Evolutionary conservation across 1,139 yeast genomes (phyloP).

Genomic region (Magnusiomyces ingens): DNA sequence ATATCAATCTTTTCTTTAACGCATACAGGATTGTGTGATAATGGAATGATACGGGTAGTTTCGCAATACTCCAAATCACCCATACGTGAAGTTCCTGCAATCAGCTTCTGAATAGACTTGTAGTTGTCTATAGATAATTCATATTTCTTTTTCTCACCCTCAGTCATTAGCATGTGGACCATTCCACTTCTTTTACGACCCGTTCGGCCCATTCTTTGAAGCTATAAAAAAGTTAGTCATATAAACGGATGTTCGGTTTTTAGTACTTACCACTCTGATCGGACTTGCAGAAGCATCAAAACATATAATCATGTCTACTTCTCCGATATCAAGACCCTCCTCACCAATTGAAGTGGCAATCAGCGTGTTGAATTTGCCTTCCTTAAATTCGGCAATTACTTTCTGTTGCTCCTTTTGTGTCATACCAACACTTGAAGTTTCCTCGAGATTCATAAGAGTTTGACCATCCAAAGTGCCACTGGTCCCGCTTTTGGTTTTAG

Average conservation of each 20-base stretch:
- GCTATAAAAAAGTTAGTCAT: conserved; percentile 18
- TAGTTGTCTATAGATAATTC: conserved; percentile 84
- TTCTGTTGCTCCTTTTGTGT: conserved; percentile 42
- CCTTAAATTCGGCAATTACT: conserved; percentile 63
- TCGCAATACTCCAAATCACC: conserved; percentile 24
- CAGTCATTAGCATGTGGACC: conserved; percentile 69
- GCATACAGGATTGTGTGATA: conserved; percentile 46
- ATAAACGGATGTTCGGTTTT: background rate
- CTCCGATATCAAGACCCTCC: conserved; percentile 97
- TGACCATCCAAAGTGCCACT: conserved; percentile 17
- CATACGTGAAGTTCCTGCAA: conserved; percentile 25
- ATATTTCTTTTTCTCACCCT: conserved; percentile 71
- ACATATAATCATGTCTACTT: conserved; percentile 87
- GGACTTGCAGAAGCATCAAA: conserved; percentile 93
- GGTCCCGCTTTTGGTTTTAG: conserved; percentile 20
- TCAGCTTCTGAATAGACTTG: conserved; percentile 63
- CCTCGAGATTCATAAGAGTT: conserved; percentile 5
- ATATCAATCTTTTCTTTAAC: conserved; percentile 53
- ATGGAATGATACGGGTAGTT: conserved; percentile 65
- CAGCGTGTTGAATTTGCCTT: conserved; percentile 64
- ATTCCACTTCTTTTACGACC: conserved; percentile 91
- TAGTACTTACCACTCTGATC: conserved; percentile 50
- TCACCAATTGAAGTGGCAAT: conserved; percentile 98
- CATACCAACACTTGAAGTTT: conserved; percentile 30
- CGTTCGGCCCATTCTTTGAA: conserved; percentile 97